Conservation (phyloP, 371 early-diverging fungal genomes). For the Rhizopus sp. region DNA sequence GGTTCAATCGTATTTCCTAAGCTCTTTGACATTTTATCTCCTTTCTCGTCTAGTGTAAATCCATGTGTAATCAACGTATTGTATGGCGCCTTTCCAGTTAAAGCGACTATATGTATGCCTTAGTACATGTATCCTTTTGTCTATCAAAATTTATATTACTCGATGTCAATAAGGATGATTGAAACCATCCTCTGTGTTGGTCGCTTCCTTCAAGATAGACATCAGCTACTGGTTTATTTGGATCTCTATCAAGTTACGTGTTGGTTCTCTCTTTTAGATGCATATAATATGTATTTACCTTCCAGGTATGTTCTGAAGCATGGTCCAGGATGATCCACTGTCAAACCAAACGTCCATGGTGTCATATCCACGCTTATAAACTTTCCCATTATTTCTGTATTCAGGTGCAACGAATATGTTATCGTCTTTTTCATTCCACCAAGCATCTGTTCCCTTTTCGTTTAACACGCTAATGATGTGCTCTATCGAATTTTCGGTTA, state of each 20-base stretch:
- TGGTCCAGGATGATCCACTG: slow-evolving; percentile 88
- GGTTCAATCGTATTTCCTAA: slow-evolving; percentile 91
- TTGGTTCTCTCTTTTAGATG: neutral
- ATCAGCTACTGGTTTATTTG: slow-evolving; percentile 67
- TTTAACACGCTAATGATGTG: slow-evolving; percentile 69
- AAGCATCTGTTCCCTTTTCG: slow-evolving; percentile 70
- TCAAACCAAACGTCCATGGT: slow-evolving; percentile 98
- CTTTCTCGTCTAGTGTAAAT: slow-evolving; percentile 88
- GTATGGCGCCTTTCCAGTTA: slow-evolving; percentile 81
- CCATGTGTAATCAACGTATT: slow-evolving; percentile 90
- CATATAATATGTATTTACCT: neutral
- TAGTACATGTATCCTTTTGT: neutral
- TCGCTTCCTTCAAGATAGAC: slow-evolving; percentile 94
- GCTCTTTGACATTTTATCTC: slow-evolving; percentile 95
- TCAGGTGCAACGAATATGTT: slow-evolving; percentile 71
- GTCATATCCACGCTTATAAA: slow-evolving; percentile 70
- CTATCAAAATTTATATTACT: slow-evolving; percentile 26
- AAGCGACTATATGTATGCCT: slow-evolving; percentile 54
- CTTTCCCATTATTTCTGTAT: slow-evolving; percentile 54
- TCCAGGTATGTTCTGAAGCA: slow-evolving; percentile 27
- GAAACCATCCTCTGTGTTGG: slow-evolving; percentile 98
- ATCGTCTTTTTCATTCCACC: slow-evolving; percentile 80
- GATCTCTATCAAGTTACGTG: slow-evolving; percentile 15
- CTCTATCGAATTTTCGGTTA: slow-evolving; percentile 65
- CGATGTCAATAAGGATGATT: slow-evolving; percentile 89